phyloP scores from a whole-genome alignment of 2,329 filamentous ascomycete species.

The Neofusicoccum parvum region DNA sequence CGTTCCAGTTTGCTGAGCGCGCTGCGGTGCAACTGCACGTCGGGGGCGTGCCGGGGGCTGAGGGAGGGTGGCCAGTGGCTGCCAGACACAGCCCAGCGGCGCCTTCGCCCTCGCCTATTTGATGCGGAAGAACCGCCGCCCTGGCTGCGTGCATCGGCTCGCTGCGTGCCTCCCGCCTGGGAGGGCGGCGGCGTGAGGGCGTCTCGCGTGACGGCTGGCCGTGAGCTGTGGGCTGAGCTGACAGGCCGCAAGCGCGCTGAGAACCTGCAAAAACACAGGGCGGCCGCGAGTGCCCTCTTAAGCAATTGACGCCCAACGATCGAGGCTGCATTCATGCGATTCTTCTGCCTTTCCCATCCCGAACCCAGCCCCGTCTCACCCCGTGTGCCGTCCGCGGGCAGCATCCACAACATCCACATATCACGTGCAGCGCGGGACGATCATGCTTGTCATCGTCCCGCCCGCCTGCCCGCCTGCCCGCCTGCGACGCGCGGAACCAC shows the following conservation, averaged over 20 bases:
- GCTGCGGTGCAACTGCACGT: conserved; percentile 15
- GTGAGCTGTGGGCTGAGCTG: background rate
- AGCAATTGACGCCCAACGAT: conserved; percentile 17
- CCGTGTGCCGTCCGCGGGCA: background rate
- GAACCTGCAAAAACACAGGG: background rate
- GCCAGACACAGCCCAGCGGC: background rate
- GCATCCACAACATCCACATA: background rate
- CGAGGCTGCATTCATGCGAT: conserved; percentile 20
- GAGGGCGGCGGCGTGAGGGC: too few species aligned
- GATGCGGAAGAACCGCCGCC: background rate
- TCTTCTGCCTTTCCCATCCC: conserved; percentile 12
- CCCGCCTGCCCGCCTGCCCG: background rate
- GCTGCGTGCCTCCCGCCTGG: background rate
- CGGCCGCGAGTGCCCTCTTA: background rate
- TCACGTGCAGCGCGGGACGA: conserved; percentile 9
- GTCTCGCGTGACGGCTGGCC: background rate
- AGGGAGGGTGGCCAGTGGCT: conserved; percentile 7
- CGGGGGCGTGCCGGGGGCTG: background rate
- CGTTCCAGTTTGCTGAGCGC: conserved; percentile 6
- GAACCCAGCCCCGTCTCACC: background rate
- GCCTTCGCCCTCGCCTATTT: background rate
- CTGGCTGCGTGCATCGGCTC: background rate
- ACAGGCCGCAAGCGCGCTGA: background rate
- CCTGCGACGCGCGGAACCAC: too few species aligned
- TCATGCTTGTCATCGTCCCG: conserved; percentile 15